These are phyloP conservation scores for Tetracladium maxilliforme DNA, from an alignment of 2,329 filamentous ascomycete species.

Conservation along the genomic window DNA sequence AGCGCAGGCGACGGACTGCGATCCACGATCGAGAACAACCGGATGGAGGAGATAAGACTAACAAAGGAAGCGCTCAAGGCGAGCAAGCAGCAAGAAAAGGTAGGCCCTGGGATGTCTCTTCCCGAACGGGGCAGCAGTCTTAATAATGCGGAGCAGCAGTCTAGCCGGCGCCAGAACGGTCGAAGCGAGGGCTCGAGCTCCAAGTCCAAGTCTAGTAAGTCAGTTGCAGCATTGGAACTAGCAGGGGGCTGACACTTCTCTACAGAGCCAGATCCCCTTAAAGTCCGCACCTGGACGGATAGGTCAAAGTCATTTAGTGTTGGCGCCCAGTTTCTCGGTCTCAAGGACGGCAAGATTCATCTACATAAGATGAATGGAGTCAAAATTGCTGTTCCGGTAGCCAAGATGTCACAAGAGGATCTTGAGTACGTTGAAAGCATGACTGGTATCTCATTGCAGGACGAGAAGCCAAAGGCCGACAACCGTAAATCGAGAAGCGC, in stretches of 20 bases:
- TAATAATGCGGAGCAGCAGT: constrained; percentile 56
- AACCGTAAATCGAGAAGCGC: constrained; percentile 9
- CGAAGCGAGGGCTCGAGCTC: constrained; percentile 38
- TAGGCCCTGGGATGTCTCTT: constrained; percentile 64
- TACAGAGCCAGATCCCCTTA: constrained; percentile 65
- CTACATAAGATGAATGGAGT: constrained; percentile 96
- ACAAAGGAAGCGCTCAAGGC: constrained; percentile 65
- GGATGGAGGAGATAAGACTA: constrained; percentile 68
- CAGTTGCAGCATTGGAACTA: background rate
- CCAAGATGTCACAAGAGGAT: constrained; percentile 92
- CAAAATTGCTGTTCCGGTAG: constrained; percentile 90
- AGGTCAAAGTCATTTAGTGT: constrained; percentile 92
- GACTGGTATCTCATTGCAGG: constrained; percentile 77
- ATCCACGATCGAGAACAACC: constrained; percentile 64
- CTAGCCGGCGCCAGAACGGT: constrained; percentile 55
- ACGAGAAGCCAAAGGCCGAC: constrained; percentile 85
- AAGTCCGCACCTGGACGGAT: constrained; percentile 89
- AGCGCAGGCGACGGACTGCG: constrained; percentile 36
- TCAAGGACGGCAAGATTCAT: constrained; percentile 94
- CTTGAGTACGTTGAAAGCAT: constrained; percentile 84
- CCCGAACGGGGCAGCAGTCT: constrained; percentile 72
- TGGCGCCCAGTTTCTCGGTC: constrained; percentile 86
- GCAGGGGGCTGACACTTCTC: background rate
- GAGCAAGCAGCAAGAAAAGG: constrained; percentile 48
- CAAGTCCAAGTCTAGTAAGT: constrained; percentile 59